Conservation (phyloP, 192 early-diverging fungal species). For the Dissophora ornata region DNA sequence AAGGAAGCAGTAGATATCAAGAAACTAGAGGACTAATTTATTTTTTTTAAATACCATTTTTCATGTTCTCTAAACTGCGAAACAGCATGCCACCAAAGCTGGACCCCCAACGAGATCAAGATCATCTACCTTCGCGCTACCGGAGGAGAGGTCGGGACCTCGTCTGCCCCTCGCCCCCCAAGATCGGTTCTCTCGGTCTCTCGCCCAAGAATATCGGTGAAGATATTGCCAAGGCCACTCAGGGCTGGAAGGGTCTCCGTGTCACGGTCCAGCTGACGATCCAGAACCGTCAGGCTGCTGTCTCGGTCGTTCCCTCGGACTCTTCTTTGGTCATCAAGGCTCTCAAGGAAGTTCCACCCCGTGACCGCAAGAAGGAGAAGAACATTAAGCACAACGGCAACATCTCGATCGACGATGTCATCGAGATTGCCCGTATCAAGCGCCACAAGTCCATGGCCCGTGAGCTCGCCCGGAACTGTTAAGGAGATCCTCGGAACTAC, state of each 20-base stretch:
- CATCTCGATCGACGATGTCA: slow-evolving; percentile 91
- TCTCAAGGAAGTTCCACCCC: slow-evolving; percentile 95
- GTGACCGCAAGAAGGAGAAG: slow-evolving; percentile 99
- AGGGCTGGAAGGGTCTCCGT: slow-evolving; percentile 99
- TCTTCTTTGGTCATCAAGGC: slow-evolving; percentile 97
- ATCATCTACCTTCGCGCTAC: slow-evolving; percentile 94
- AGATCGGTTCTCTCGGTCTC: slow-evolving; percentile 99
- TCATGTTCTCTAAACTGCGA: too few relatives aligned
- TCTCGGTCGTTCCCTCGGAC: slow-evolving; percentile 96
- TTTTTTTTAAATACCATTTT: too few relatives aligned
- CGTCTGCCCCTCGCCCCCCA: slow-evolving; percentile 97
- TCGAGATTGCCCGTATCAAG: slow-evolving; percentile 97
- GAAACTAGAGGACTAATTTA: too few relatives aligned
- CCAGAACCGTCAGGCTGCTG: slow-evolving; percentile 99
- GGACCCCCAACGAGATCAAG: slow-evolving; percentile 83
- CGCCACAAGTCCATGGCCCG: slow-evolving; percentile 94
- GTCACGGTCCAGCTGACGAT: slow-evolving; percentile 98
- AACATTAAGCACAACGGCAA: slow-evolving; percentile 99
- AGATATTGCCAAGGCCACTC: slow-evolving; percentile 99
- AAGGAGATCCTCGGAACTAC: slow-evolving; percentile 96
- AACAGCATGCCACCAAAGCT: slow-evolving; percentile 88
- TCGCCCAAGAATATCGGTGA: slow-evolving; percentile 99
- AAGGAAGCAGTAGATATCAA: too few relatives aligned
- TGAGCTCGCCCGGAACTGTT: slow-evolving; percentile 93
- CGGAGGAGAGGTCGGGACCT: slow-evolving; percentile 97